These are phyloP conservation scores for Taiozyma sp. DNA, from an alignment of 1,139 yeast species.

Conservation along the genomic window DNA sequence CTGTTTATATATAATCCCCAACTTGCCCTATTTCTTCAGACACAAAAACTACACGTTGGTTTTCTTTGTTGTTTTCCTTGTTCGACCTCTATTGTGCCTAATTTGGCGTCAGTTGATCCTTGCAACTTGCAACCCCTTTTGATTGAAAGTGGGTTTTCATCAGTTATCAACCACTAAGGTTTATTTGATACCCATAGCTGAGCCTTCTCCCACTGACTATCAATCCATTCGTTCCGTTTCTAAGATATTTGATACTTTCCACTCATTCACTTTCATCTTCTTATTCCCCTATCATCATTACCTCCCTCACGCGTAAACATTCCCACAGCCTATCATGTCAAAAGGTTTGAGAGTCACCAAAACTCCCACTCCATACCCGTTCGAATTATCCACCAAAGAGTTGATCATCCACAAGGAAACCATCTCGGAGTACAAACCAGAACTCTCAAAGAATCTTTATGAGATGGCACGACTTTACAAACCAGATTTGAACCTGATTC, in stretches of 20 bases:
- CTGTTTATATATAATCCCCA: background rate
- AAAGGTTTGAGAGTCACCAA: constrained; percentile 32
- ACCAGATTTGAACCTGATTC: constrained; percentile 50
- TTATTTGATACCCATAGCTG: background rate
- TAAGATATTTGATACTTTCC: background rate
- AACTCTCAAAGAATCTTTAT: constrained; percentile 39
- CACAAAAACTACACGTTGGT: background rate
- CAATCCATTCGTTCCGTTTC: background rate
- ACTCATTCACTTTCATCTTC: background rate
- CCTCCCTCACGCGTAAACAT: background rate
- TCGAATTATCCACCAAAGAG: constrained; percentile 45
- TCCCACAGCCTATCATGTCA: constrained; percentile 8
- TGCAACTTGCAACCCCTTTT: background rate
- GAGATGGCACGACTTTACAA: constrained; percentile 32
- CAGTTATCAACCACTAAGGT: background rate
- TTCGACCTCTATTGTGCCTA: background rate
- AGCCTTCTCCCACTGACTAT: background rate
- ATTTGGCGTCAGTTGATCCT: background rate
- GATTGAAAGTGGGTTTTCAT: background rate
- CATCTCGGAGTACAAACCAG: constrained; percentile 48
- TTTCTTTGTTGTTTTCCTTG: background rate
- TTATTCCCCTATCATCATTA: background rate
- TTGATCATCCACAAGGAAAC: constrained; percentile 39
- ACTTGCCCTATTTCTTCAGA: background rate
- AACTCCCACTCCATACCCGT: constrained; percentile 40